These are phyloP conservation scores for Shiraia bambusicola DNA, from an alignment of 2,329 filamentous ascomycete species.

Conservation along the genomic window DNA sequence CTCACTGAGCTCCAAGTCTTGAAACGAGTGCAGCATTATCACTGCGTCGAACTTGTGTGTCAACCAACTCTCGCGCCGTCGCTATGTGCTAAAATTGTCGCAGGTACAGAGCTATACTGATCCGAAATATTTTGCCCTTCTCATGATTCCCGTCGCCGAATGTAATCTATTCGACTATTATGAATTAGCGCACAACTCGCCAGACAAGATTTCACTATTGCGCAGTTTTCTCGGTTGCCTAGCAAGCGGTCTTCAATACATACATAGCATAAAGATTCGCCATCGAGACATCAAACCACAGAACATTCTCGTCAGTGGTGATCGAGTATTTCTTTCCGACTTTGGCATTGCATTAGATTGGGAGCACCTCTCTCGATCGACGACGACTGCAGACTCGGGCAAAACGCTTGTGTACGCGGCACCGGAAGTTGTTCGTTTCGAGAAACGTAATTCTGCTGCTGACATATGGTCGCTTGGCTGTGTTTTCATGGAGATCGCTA, in stretches of 20 bases:
- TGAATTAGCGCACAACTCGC: conserved; percentile 4
- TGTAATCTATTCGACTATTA: conserved; percentile 15
- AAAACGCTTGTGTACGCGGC: conserved; percentile 19
- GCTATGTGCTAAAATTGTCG: background rate
- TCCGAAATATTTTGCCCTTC: conserved; percentile 26
- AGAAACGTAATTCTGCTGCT: conserved; percentile 9
- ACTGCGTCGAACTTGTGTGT: conserved; percentile 7
- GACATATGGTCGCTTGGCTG: conserved; percentile 23
- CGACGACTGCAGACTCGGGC: conserved; percentile 12
- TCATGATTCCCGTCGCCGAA: conserved; percentile 29
- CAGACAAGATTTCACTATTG: conserved; percentile 12
- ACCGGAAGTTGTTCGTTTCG: conserved; percentile 14
- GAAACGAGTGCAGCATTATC: conserved; percentile 10
- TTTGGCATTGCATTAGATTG: conserved; percentile 18
- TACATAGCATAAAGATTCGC: conserved; percentile 13
- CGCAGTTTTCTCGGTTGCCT: conserved; percentile 17
- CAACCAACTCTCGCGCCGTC: background rate
- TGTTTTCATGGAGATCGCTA: conserved; percentile 18
- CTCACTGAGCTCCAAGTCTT: conserved; percentile 4
- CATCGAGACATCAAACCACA: conserved; percentile 20
- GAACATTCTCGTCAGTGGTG: conserved; percentile 15
- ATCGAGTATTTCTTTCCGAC: conserved; percentile 15
- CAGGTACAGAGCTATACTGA: conserved; percentile 32
- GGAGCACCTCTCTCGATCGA: conserved; percentile 10
- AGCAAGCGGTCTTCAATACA: conserved; percentile 5